Evolutionary conservation across 179 eudicot genomes (phyloP).

Genomic region (Silene vulgaris): DNA sequence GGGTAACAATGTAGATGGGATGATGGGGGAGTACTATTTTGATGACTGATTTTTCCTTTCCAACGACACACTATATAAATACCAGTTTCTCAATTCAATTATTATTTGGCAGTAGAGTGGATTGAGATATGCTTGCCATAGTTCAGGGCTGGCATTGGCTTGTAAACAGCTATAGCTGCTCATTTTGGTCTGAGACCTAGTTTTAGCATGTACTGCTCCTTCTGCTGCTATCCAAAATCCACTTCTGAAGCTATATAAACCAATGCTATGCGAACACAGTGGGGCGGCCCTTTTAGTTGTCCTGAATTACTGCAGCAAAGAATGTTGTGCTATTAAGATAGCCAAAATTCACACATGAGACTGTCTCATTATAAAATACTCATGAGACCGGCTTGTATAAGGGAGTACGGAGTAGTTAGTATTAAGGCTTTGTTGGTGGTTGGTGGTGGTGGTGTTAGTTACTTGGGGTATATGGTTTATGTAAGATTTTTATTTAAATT

Average conservation of each 20-base stretch:
- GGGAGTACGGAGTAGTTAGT: no score
- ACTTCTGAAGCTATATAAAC: background rate
- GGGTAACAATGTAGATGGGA: no score
- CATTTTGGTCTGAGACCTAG: background rate
- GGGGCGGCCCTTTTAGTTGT: background rate
- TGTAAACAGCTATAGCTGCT: background rate
- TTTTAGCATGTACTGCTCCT: background rate
- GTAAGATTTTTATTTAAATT: no score
- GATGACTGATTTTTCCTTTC: no score
- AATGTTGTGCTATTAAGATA: background rate
- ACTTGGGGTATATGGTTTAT: no score
- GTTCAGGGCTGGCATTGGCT: constrained; percentile 1
- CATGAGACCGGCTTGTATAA: no score
- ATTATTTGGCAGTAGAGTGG: background rate
- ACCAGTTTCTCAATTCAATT: no score
- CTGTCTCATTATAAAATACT: no score
- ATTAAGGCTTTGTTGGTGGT: no score
- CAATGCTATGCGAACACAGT: background rate
- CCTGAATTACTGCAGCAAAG: background rate
- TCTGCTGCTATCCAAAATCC: background rate
- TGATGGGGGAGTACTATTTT: no score
- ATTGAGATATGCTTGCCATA: background rate
- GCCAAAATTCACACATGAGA: background rate
- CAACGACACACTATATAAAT: no score
- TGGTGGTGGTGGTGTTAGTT: no score